Conservation (phyloP, 2,329 filamentous ascomycete species). For the Exophiala sp. region DNA sequence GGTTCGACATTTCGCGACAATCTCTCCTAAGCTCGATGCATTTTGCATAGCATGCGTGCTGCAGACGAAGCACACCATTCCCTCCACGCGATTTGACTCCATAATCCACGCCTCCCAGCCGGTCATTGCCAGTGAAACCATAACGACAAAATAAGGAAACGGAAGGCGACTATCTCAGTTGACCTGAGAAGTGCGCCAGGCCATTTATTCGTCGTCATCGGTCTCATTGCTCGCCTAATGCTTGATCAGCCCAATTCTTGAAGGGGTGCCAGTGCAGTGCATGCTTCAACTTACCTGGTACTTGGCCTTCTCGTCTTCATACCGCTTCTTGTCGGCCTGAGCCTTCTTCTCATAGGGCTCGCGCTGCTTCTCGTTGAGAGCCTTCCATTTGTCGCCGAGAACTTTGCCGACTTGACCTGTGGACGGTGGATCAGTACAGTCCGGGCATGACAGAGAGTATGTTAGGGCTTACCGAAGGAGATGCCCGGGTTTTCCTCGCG, state of each 20-base stretch:
- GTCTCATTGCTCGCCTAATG: slow-evolving; percentile 10
- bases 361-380: slow-evolving; percentile 85
- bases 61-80: slow-evolving; percentile 19
- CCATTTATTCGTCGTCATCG: slow-evolving; percentile 21
- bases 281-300: slow-evolving; percentile 60
- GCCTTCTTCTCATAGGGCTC: slow-evolving; percentile 95
- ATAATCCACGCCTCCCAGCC: slow-evolving; percentile 23
- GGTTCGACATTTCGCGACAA: background rate
- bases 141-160: slow-evolving; percentile 19
- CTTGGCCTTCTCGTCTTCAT: slow-evolving; percentile 93
- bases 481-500: slow-evolving; percentile 98
- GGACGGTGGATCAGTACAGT: slow-evolving; percentile 8
- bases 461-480: slow-evolving; percentile 70
- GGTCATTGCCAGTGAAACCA: slow-evolving; percentile 24
- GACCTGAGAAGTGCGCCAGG: background rate
- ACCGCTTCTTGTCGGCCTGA: slow-evolving; percentile 95
- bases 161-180: slow-evolving; percentile 8
- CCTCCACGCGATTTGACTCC: slow-evolving; percentile 21
- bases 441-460: background rate
- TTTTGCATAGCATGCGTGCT: slow-evolving; percentile 6
- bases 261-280: background rate
- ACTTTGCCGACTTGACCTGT: slow-evolving; percentile 92
- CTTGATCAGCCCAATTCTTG: background rate
- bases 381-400: slow-evolving; percentile 98
- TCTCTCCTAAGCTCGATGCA: slow-evolving; percentile 6